A percentile compares a stretch with the other conserved stretches of the same genome.
These are phyloP conservation scores for Aphanomyces astaci DNA, from an alignment of 352 stramenopile species.

Conservation along the genomic window DNA sequence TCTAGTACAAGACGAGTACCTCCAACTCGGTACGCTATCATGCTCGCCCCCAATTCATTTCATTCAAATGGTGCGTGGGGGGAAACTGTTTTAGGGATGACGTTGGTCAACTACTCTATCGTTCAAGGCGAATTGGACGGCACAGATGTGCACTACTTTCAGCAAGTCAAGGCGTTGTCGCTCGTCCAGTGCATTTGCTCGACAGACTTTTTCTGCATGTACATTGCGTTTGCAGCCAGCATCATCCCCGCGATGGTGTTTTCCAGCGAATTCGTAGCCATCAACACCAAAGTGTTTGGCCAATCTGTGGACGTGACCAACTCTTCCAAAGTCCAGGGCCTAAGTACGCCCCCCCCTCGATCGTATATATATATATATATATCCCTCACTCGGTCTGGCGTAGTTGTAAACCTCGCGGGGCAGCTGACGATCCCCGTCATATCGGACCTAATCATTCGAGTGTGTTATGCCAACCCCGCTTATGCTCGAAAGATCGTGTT, in stretches of 20 bases:
- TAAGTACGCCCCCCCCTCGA: background rate
- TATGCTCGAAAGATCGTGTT: constrained; percentile 13
- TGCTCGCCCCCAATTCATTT: background rate
- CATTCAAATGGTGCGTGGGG: background rate
- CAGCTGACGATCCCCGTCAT: constrained; percentile 13
- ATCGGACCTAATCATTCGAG: constrained; percentile 17
- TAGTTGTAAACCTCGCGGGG: background rate
- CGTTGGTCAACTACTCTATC: constrained; percentile 20
- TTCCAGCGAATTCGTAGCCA: constrained; percentile 1
- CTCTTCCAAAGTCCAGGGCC: background rate
- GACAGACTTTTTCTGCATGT: constrained; percentile 11
- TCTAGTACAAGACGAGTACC: constrained; percentile 17
- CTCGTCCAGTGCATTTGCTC: constrained; percentile 19
- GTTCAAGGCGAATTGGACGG: background rate
- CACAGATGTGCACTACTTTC: constrained; percentile 6
- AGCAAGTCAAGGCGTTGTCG: constrained; percentile 21
- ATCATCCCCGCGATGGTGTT: constrained; percentile 3
- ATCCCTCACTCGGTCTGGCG: background rate
- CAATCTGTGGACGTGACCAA: background rate
- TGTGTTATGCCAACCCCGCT: constrained; percentile 18
- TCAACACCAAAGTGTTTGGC: background rate
- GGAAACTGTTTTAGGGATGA: constrained; percentile 5
- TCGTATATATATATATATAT: too few species aligned
- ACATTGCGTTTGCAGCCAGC: constrained; percentile 2
- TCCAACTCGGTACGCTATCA: constrained; percentile 11